A percentile compares a stretch with the other conserved stretches of the same genome.
Conservation (phyloP, 2,329 filamentous ascomycete species). For the Colletotrichum trifolii region DNA sequence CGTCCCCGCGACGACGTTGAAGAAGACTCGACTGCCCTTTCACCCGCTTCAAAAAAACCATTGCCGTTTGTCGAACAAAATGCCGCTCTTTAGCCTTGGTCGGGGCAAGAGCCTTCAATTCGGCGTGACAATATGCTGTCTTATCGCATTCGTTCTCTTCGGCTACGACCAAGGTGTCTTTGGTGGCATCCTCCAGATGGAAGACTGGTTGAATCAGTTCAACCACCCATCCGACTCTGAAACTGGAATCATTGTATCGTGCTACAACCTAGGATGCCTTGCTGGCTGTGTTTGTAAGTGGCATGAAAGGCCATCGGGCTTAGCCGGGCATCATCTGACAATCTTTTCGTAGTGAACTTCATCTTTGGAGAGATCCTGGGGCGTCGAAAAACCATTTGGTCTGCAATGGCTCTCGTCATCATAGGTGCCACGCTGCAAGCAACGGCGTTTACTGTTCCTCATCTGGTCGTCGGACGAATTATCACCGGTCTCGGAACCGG, state of each 20-base stretch:
- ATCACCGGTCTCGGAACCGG: constrained; percentile 54
- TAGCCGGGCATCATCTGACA: background rate
- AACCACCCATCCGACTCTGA: constrained; percentile 41
- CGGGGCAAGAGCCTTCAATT: constrained; percentile 22
- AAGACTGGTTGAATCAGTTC: constrained; percentile 50
- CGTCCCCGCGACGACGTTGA: background rate
- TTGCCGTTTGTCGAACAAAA: background rate
- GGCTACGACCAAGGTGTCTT: constrained; percentile 63
- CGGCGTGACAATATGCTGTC: constrained; percentile 22
- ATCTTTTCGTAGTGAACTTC: constrained; percentile 36
- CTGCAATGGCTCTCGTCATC: constrained; percentile 47
- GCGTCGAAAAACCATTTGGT: constrained; percentile 45
- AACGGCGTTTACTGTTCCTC: constrained; percentile 48
- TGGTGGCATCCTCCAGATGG: constrained; percentile 57
- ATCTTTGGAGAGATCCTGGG: constrained; percentile 47
- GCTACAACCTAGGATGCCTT: constrained; percentile 55
- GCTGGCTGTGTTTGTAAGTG: constrained; percentile 47
- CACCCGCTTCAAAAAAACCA: background rate
- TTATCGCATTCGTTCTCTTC: constrained; percentile 45
- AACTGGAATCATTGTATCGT: constrained; percentile 46
- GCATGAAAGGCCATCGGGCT: rapidly evolving
- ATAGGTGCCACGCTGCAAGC: constrained; percentile 49
- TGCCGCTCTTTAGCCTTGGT: constrained; percentile 10
- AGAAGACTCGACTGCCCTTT: too few species aligned
- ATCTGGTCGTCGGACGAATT: constrained; percentile 54